Evolutionary conservation across 2,329 filamentous ascomycete genomes (phyloP).

Genomic region (Verticillium isaacii): DNA sequence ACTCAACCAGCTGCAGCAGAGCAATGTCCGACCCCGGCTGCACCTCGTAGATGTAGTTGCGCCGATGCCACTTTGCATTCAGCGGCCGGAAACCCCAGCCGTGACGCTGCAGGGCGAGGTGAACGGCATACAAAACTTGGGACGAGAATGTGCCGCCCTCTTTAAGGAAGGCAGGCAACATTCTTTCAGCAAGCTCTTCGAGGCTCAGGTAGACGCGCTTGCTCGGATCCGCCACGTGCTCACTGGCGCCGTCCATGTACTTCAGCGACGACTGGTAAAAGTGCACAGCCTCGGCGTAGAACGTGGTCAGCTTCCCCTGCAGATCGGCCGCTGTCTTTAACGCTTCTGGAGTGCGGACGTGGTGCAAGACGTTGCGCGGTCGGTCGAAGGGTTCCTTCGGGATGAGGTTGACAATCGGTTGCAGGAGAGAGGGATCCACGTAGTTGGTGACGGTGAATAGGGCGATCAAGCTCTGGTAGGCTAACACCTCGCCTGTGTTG

Average conservation of each 20-base stretch:
- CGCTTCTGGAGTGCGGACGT: slow-evolving; percentile 4
- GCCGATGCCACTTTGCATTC: slow-evolving; percentile 25
- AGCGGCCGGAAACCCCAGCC: slow-evolving; percentile 56
- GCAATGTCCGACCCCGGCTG: slow-evolving; percentile 35
- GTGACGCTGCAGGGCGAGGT: slow-evolving; percentile 56
- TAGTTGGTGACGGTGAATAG: slow-evolving; percentile 48
- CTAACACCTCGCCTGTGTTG: slow-evolving; percentile 44
- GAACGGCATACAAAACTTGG: slow-evolving; percentile 62
- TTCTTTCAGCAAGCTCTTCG: slow-evolving; percentile 41
- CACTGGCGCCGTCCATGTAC: slow-evolving; percentile 41
- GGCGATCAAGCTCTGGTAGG: slow-evolving; percentile 34
- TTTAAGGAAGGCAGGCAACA: slow-evolving; percentile 33
- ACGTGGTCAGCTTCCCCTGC: slow-evolving; percentile 42
- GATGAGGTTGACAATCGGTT: slow-evolving; percentile 20
- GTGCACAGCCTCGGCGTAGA: slow-evolving; percentile 34
- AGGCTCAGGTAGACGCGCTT: slow-evolving; percentile 42
- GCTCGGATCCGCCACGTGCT: slow-evolving; percentile 29
- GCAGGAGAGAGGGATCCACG: slow-evolving; percentile 32
- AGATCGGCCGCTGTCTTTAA: slow-evolving; percentile 23
- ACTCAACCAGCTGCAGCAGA: slow-evolving; percentile 44
- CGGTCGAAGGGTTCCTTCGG: slow-evolving; percentile 7
- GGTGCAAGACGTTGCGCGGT: slow-evolving; percentile 10
- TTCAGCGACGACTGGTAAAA: slow-evolving; percentile 44
- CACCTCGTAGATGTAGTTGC: slow-evolving; percentile 36
- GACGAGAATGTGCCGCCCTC: slow-evolving; percentile 33